These are phyloP conservation scores for Pichia exigua DNA, from an alignment of 805 yeast species.

Conservation along the genomic window DNA sequence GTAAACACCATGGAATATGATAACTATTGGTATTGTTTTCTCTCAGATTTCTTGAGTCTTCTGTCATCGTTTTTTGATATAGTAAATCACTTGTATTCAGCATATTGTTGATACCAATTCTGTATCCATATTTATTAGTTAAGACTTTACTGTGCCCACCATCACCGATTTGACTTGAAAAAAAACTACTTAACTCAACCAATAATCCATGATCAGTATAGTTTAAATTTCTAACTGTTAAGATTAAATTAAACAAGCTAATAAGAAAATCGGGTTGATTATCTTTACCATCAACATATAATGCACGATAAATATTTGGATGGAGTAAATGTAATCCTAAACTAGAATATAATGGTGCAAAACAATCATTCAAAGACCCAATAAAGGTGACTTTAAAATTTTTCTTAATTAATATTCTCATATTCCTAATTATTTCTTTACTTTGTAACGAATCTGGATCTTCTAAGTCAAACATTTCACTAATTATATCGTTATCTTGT, in stretches of 20 bases:
- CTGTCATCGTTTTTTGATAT: slow-evolving; percentile 31
- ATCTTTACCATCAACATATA: slow-evolving; percentile 52
- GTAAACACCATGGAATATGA: slow-evolving; percentile 85
- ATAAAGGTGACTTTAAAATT: slow-evolving; percentile 75
- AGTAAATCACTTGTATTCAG: slow-evolving; percentile 65
- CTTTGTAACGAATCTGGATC: slow-evolving; percentile 67
- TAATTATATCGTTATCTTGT: slow-evolving; percentile 76
- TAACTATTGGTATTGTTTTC: slow-evolving; percentile 71
- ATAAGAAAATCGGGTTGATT: slow-evolving; percentile 36
- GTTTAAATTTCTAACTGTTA: slow-evolving; percentile 23
- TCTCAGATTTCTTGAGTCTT: slow-evolving; percentile 26
- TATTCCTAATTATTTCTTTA: slow-evolving; percentile 54
- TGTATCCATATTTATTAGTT: slow-evolving; percentile 58
- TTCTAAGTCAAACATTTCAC: slow-evolving; percentile 84
- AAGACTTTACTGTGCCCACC: slow-evolving; percentile 77
- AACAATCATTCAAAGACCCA: slow-evolving; percentile 84
- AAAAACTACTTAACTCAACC: slow-evolving; percentile 59
- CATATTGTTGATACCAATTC: slow-evolving; percentile 61
- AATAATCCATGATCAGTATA: slow-evolving; percentile 26
- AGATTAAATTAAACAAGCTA: slow-evolving; percentile 21
- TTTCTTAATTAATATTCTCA: slow-evolving; percentile 55
- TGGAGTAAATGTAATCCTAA: slow-evolving; percentile 70
- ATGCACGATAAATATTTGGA: slow-evolving; percentile 81
- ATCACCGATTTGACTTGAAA: slow-evolving; percentile 64
- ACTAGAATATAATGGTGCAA: slow-evolving; percentile 89